Percentiles rank a stretch among this genome's conserved stretches.
phyloP scores from a whole-genome alignment of 2,329 filamentous ascomycete genomes.

The Trichoderma sp. region DNA sequence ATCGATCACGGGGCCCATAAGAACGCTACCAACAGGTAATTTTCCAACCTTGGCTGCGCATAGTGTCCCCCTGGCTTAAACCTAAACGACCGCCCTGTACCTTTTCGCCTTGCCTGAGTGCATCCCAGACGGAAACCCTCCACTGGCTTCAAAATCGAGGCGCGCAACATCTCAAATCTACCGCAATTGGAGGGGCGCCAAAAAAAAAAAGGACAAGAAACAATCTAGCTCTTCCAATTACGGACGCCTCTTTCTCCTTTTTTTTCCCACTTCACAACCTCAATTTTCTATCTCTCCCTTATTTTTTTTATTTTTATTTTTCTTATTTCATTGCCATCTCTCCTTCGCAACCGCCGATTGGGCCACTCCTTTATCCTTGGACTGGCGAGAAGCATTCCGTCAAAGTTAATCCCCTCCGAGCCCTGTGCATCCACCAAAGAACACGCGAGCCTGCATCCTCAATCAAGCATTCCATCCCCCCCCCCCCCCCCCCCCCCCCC shows the following conservation, averaged over 20 bases:
- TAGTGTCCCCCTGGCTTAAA: neutral
- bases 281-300: neutral
- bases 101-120: neutral
- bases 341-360: neutral
- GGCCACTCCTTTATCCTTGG: neutral
- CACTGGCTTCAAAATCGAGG: neutral
- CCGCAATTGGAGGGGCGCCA: neutral
- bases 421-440: conserved; percentile 10
- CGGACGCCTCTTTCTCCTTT: neutral
- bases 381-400: conserved; percentile 12
- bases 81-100: neutral
- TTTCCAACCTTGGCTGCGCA: too few relatives aligned
- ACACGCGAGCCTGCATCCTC: conserved; percentile 16
- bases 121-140: neutral
- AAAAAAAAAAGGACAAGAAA: neutral
- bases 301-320: neutral
- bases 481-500: neutral
- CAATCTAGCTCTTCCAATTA: neutral
- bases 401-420: conserved; percentile 16
- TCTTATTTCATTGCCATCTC: neutral
- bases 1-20: too few relatives aligned
- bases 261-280: neutral
- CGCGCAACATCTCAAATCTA: neutral
- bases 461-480: conserved; percentile 3
- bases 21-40: too few relatives aligned